Base-by-base conservation (phyloP, 2,329 filamentous ascomycete genomes). In the Lachnellula cervina region DNA sequence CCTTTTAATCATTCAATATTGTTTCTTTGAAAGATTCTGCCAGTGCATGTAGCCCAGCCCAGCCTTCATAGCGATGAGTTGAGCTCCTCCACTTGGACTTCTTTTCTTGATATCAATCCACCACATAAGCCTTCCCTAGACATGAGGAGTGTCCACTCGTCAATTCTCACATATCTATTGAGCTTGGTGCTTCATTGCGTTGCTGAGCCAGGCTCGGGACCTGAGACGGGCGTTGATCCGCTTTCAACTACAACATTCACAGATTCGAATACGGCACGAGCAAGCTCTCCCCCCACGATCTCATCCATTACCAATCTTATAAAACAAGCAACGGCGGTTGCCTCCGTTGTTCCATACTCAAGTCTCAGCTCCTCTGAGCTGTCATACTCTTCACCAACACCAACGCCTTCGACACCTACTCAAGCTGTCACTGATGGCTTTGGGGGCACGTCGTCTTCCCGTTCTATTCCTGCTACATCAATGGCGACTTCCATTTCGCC, bases 51-150 rank as follows among this genome's bases (percentile, higher is more conserved):
- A 45, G 61, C 52, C 8, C 28, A 32, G 9, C 53, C n/a, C 42
- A 45, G 54, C 37, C 28, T 34, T 50, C 25, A 53, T 51, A 65
- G 58, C 51, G 45, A 66, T 66, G 63, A 60, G 49, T 62, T 66
- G 62, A 64, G 56, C 55, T 59, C 54, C 59, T 60, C 17, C 40
- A 55, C 49, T 57, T 52, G 34, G 38, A 34, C 49, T 58, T 57
- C 43, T 40, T 56, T 51, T 57, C 23, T 43, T 51, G 47, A 51
- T 46, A 54, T 52, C 47, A 48, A 8, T 45, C 44, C 50, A 23
- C 17, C 48, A 43, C 28, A n/a, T 9, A 51, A 38, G 46, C 52
- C 52, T 51, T 57, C 53, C 23, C 38, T 37, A 54, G 58, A 62
- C 38, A 66, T 63, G 62, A 62, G 54, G 59, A 42, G 35, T 43